Percentiles rank a stretch among this genome's conserved stretches.
Evolutionary conservation across 202 grass and related monocot species (phyloP).

Genomic region (Thinopyrum obtusiflorum): DNA sequence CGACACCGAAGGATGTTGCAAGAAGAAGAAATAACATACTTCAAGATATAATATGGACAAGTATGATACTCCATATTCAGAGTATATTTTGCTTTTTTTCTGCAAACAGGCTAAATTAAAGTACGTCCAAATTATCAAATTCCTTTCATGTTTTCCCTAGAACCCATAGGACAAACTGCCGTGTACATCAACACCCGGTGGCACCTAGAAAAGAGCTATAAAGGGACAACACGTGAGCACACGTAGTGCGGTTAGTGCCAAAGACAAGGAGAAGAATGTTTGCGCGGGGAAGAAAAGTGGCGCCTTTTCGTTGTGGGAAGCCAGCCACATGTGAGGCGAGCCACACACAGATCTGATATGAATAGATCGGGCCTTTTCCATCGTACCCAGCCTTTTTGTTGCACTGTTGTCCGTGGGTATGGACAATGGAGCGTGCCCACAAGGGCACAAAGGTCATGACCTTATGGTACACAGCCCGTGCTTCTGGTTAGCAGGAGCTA

Average conservation of each 20-base stretch:
- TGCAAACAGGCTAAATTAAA: not conserved
- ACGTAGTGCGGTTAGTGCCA: not conserved
- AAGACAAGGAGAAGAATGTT: not conserved
- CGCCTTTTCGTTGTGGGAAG: constrained; percentile 1
- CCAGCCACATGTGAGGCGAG: not conserved
- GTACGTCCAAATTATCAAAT: not conserved
- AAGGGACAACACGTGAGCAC: not conserved
- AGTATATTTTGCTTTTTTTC: no score
- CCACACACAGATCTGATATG: not conserved
- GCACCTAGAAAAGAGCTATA: not conserved
- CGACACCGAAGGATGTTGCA: not conserved
- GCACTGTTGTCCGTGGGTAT: not conserved
- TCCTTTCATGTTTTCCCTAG: not conserved
- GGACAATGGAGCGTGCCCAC: not conserved
- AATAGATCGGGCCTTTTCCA: not conserved
- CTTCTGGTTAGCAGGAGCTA: not conserved
- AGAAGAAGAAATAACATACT: not conserved
- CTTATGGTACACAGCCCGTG: not conserved
- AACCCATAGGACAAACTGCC: not conserved
- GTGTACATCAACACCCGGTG: not conserved
- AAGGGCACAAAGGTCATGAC: not conserved
- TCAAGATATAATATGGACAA: not conserved
- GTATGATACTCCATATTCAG: no score
- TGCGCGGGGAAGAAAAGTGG: constrained; percentile 7
- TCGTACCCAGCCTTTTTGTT: not conserved